A percentile compares a stretch with the other conserved stretches of the same genome.
Conservation (phyloP, 2,329 filamentous ascomycete species). For the Tympanopsis confertula region DNA sequence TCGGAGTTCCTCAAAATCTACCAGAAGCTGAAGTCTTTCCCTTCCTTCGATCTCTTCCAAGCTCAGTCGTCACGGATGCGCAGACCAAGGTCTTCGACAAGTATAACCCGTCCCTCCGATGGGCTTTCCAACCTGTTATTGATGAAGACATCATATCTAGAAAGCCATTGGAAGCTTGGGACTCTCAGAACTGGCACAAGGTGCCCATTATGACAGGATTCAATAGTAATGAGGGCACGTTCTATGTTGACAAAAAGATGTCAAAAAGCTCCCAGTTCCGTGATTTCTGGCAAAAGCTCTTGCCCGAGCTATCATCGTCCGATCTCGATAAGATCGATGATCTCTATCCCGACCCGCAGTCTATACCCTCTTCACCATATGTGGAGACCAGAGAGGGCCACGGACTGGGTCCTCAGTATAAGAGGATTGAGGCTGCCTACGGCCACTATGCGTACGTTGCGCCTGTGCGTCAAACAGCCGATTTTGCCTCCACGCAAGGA, state of each 20-base stretch:
- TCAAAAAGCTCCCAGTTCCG: slow-evolving; percentile 18
- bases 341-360: slow-evolving; percentile 26
- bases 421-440: slow-evolving; percentile 33
- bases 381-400: slow-evolving; percentile 18
- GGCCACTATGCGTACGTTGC: slow-evolving; percentile 35
- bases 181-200: slow-evolving; percentile 13
- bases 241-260: slow-evolving; percentile 26
- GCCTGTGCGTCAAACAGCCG: slow-evolving; percentile 31
- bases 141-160: slow-evolving; percentile 14
- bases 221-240: slow-evolving; percentile 28
- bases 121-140: slow-evolving; percentile 15
- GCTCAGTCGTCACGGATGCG: slow-evolving; percentile 20
- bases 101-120: slow-evolving; percentile 31
- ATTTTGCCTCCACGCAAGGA: slow-evolving; percentile 18
- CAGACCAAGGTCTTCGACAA: slow-evolving; percentile 28
- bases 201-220: slow-evolving; percentile 28
- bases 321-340: slow-evolving; percentile 20
- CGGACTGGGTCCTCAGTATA: slow-evolving; percentile 36
- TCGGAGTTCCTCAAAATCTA: slow-evolving; percentile 15
- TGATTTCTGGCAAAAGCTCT: slow-evolving; percentile 22
- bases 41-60: slow-evolving; percentile 26
- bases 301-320: slow-evolving; percentile 20
- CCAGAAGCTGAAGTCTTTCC: slow-evolving; percentile 19
- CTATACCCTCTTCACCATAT: slow-evolving; percentile 18
- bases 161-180: slow-evolving; percentile 12